These are phyloP conservation scores for Myriosclerotinia scirpicola DNA, from an alignment of 2,329 filamentous ascomycete genomes.

Conservation along the genomic window DNA sequence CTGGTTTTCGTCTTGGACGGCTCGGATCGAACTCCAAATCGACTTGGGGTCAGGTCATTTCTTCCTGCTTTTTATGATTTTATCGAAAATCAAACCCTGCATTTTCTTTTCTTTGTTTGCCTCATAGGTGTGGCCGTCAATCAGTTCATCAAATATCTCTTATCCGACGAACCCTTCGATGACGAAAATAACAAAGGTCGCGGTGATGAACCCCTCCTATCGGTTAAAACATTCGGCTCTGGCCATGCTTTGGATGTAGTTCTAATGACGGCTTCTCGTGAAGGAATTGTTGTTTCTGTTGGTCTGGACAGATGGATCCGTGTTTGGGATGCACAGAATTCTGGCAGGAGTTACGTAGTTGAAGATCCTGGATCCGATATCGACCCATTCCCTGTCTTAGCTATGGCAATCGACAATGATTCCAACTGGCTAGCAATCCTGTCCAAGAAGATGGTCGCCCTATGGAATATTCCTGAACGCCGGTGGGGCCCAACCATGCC, in stretches of 20 bases:
- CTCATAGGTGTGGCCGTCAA: constrained; percentile 64
- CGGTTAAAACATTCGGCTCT: constrained; percentile 58
- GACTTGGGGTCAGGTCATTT: constrained; percentile 48
- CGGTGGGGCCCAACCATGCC: constrained; percentile 56
- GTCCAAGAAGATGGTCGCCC: constrained; percentile 53
- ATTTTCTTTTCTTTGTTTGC: constrained; percentile 63
- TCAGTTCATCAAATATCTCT: constrained; percentile 70
- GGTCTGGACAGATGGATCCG: constrained; percentile 69
- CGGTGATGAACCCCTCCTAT: constrained; percentile 54
- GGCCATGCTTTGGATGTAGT: constrained; percentile 71
- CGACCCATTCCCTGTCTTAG: constrained; percentile 58
- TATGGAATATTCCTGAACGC: constrained; percentile 63
- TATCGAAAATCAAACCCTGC: constrained; percentile 55
- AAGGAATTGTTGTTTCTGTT: constrained; percentile 66
- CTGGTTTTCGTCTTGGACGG: constrained; percentile 69
- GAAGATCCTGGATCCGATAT: constrained; percentile 42
- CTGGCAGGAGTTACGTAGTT: constrained; percentile 45
- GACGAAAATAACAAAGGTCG: constrained; percentile 47
- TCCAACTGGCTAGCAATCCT: constrained; percentile 67
- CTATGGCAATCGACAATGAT: constrained; percentile 62
- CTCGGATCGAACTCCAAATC: constrained; percentile 60
- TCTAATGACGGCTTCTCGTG: constrained; percentile 60
- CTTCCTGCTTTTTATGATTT: constrained; percentile 67
- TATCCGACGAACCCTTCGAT: constrained; percentile 58
- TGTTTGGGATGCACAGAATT: constrained; percentile 58